Evolutionary conservation across 1,139 yeast genomes (phyloP), one percentile per base, ranked within the genome.

Genomic region (Yamadazyma aaseri): DNA sequence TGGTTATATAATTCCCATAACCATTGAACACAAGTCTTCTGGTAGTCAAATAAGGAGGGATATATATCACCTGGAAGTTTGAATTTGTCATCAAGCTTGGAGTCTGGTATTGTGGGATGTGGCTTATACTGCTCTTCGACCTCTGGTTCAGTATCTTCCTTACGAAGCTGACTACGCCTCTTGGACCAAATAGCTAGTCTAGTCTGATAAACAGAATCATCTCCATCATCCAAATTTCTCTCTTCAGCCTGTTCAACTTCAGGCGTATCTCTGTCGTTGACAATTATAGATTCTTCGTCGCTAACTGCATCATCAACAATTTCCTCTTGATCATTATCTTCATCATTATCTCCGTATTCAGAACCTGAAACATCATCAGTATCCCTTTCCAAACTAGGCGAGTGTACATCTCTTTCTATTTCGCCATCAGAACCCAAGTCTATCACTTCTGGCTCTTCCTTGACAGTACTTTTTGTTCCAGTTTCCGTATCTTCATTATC

Each of bases 41-140:
- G 98, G 54, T 92, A 94, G 46, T 87, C 95, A 55, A 92, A 92
- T 10, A 92, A 63, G 6, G 90, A 74, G 0, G 95, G 83, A 53
- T 83, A 86, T 1, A 92, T 80, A 49, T 92, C 97, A 2, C 97
- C 97, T 0, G 98, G 98, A 0, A 92, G 66, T 40, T 65, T 74
- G 55, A 83, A 89, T 8, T 71, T 73, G 21, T 75, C 78, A 49
- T 85, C 83, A 7, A 92, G 60, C 5, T 73, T 67, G 0, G 95
- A 89, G 54, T 89, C 97, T 0, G 85, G 73, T 20, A 77, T 68
- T 0, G 74, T 61, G 0, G 96, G 97, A 56, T 90, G 96, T 0
- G 95, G 85, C 48, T 73, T 73, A 24, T 63, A 55, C 85, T 89
- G 83, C 50, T 81, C 87, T 21, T 74, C 78, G 2, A 74, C 78